Base-by-base conservation (phyloP, 148 eudicot genomes). In the Selenicereus undatus region DNA sequence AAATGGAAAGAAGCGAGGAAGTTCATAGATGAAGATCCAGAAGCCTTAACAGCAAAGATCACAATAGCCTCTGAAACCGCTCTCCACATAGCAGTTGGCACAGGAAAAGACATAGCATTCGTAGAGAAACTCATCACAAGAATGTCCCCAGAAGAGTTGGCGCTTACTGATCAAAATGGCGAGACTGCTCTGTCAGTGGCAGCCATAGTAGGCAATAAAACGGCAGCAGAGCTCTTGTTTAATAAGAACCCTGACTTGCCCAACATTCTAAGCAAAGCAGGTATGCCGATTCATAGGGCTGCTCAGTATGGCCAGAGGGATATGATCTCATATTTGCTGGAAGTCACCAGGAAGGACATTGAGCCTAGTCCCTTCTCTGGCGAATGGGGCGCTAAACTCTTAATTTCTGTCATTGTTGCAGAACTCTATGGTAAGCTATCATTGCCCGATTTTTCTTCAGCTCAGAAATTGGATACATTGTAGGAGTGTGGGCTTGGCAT, bases 11-110 rank as follows among this genome's bases (percentile, higher is more conserved):
- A 76, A 29, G 86, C 86, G 8, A 76, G 80, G 39, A 72, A 39
- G 32, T 73, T 84, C 56, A 13, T 84, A 8, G 86, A 80, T n/a
- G 74, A 84, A 17, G 76, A 84, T 21, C 81, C 81, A 11, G 78
- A 80, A 16, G 83, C 86, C 10, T 50, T 84, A 42, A 84, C 78
- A 0, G 66, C 83, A 0, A 80, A 80, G 75, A 84, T 84, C 35
- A 76, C 78, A 0, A 73, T 84, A n/a, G 86, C 86, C 11, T 84
- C 81, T 24, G 86, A 84, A 39, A 80, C 83, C 1, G 76, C 82
- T 26, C 85, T 83, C 9, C 85, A 83, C 82, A 69, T 83, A 8
- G 85, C 85, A 27, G 85, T 83, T 20, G 82, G 85, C 3, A 79
- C 85, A 20, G 79, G 85, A 20, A 75, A 27, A 12, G 39, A 52